Conservation (phyloP, 2,329 filamentous ascomycete species). For the Verticillium albo-atrum region DNA sequence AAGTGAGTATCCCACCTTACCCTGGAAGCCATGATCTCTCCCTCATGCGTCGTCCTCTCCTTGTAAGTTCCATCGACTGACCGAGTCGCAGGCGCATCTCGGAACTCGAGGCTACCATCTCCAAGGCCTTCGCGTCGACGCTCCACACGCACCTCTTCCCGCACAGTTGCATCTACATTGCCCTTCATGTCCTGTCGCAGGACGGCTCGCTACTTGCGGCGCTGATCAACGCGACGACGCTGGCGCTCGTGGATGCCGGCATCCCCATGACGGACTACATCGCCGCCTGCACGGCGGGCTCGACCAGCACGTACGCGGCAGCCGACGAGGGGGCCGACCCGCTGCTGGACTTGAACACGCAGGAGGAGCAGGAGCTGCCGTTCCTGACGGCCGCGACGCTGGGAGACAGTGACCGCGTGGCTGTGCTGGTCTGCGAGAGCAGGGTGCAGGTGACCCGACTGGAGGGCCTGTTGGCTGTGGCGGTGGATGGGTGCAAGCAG, state of each 20-base stretch:
- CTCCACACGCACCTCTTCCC: constrained; percentile 87
- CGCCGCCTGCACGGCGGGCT: constrained; percentile 81
- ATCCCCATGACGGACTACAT: constrained; percentile 94
- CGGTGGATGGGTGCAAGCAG: constrained; percentile 86
- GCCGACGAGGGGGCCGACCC: constrained; percentile 70
- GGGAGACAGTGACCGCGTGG: constrained; percentile 69
- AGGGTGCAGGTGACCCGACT: constrained; percentile 76
- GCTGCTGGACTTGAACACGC: constrained; percentile 70
- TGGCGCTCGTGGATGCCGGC: constrained; percentile 90
- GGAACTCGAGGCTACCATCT: constrained; percentile 77
- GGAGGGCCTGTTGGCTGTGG: constrained; percentile 90
- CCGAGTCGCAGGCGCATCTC: constrained; percentile 59
- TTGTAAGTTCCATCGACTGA: too few species aligned
- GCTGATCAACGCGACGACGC: constrained; percentile 83
- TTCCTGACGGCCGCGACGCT: constrained; percentile 82
- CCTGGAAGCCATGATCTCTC: neutral
- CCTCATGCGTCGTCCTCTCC: too few species aligned
- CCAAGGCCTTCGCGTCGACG: constrained; percentile 69
- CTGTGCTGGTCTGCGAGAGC: constrained; percentile 80
- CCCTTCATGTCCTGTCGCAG: constrained; percentile 81
- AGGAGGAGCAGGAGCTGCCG: constrained; percentile 84
- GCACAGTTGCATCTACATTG: constrained; percentile 77
- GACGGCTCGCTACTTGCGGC: constrained; percentile 89
- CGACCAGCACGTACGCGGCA: constrained; percentile 61
- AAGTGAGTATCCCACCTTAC: constrained; percentile 51